Percentiles rank a stretch among this genome's conserved stretches.
phyloP scores from a whole-genome alignment of 2,329 filamentous ascomycete species.

The Hawksworthiomyces lignivorus region DNA sequence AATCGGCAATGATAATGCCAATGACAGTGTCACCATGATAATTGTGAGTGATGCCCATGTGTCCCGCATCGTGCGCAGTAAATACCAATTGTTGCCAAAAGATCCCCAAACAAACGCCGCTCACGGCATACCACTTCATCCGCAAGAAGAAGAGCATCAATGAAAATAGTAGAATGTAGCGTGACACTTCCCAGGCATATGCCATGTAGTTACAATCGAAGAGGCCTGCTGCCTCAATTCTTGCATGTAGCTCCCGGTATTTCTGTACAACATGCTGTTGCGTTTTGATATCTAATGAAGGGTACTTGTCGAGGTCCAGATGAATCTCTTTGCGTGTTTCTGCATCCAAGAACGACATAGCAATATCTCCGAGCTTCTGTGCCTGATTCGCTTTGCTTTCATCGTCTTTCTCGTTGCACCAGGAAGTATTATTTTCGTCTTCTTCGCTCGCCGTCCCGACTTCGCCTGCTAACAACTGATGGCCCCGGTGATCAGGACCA shows the following conservation, averaged over 20 bases:
- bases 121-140: conserved; percentile 58
- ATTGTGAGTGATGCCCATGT: conserved; percentile 94
- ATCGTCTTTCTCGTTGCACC: no score
- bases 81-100: conserved; percentile 96
- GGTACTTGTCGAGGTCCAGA: conserved; percentile 73
- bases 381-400: no score
- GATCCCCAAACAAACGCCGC: conserved; percentile 67
- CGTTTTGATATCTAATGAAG: conserved; percentile 61
- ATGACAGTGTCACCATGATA: conserved; percentile 78
- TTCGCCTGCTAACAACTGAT: conserved; percentile 43
- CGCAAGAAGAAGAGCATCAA: conserved; percentile 55
- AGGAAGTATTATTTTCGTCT: not conserved
- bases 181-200: conserved; percentile 65
- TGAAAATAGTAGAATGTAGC: conserved; percentile 62
- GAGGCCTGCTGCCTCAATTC: conserved; percentile 65
- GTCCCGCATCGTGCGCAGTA: conserved; percentile 86
- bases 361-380: not conserved
- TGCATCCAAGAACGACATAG: conserved; percentile 60
- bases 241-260: conserved; percentile 70
- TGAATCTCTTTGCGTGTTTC: conserved; percentile 67
- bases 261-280: conserved; percentile 71
- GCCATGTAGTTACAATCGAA: conserved; percentile 78
- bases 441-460: conserved; percentile 13
- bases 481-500: conserved; percentile 39
- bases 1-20: conserved; percentile 86